These are phyloP conservation scores for Cornus controversa DNA, from an alignment of 148 eudicot genomes.

Conservation along the genomic window DNA sequence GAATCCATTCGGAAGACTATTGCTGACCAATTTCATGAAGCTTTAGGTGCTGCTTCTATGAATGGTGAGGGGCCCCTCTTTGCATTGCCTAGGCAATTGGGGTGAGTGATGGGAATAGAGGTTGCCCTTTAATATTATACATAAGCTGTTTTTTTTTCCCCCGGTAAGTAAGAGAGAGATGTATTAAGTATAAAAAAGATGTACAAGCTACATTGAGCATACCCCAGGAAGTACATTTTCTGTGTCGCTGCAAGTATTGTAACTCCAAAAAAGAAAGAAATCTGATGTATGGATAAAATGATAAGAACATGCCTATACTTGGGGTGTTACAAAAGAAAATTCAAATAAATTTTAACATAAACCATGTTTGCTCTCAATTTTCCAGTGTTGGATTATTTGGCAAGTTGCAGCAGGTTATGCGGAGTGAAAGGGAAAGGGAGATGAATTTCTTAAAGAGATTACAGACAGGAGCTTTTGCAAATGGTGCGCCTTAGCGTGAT, in stretches of 20 bases:
- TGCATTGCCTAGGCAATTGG: slow-evolving; percentile 28
- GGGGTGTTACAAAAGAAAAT: background rate
- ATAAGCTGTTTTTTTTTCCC: no score
- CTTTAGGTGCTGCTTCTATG: slow-evolving; percentile 49
- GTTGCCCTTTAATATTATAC: slow-evolving; percentile 5
- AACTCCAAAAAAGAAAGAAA: no score
- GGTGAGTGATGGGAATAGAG: slow-evolving; percentile 47
- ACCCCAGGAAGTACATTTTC: no score
- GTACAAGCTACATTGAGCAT: no score
- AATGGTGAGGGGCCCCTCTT: slow-evolving; percentile 31
- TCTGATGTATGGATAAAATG: no score
- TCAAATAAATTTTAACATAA: background rate
- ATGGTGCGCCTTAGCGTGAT: slow-evolving; percentile 31
- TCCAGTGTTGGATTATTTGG: slow-evolving; percentile 58
- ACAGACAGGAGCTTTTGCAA: slow-evolving; percentile 40
- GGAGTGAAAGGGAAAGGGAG: slow-evolving; percentile 67
- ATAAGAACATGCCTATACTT: no score
- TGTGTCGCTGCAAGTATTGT: no score
- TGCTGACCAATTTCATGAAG: slow-evolving; percentile 83
- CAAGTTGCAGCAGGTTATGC: slow-evolving; percentile 75
- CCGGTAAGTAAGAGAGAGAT: no score
- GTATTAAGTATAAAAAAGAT: no score
- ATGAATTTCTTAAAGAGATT: slow-evolving; percentile 44
- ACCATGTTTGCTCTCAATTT: slow-evolving; percentile 9
- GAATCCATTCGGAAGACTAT: slow-evolving; percentile 51